These are phyloP conservation scores for Musa balbisiana DNA, from an alignment of 202 grass and related monocot species.

Conservation along the genomic window DNA sequence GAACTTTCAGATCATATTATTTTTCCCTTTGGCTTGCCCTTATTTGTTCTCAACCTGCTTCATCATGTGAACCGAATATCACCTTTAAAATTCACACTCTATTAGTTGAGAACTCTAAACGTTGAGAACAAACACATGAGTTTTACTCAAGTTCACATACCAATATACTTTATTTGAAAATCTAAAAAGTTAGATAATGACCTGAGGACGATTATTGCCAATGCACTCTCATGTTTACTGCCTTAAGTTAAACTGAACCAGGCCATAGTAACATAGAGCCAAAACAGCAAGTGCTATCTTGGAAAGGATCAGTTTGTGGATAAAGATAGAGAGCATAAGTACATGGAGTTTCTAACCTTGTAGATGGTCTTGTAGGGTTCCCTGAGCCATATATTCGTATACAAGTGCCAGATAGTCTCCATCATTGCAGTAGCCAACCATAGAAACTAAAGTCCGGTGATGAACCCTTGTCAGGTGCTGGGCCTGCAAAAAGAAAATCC, in stretches of 20 bases:
- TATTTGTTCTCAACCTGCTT: neutral
- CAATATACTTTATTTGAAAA: neutral
- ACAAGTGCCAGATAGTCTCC: conserved; percentile 23
- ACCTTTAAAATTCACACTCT: neutral
- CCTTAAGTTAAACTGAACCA: no score
- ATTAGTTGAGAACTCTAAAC: neutral
- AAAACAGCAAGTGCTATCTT: neutral
- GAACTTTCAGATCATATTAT: neutral
- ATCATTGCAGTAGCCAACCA: no score
- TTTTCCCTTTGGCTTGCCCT: neutral
- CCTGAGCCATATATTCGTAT: conserved; percentile 53
- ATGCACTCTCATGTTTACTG: neutral
- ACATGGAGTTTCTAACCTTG: conserved; percentile 21
- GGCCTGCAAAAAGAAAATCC: neutral
- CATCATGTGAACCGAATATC: neutral
- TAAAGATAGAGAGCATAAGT: neutral
- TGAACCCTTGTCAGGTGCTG: no score
- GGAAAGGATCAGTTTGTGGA: neutral
- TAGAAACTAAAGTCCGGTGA: no score
- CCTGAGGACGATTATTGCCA: neutral
- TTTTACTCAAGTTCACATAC: neutral
- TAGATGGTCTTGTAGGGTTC: conserved; percentile 47
- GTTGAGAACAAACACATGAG: neutral
- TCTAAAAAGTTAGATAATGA: neutral
- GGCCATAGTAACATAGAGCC: neutral